Base-by-base conservation (phyloP, 371 early-diverging fungal species). In the Haplosporangium sp. region DNA sequence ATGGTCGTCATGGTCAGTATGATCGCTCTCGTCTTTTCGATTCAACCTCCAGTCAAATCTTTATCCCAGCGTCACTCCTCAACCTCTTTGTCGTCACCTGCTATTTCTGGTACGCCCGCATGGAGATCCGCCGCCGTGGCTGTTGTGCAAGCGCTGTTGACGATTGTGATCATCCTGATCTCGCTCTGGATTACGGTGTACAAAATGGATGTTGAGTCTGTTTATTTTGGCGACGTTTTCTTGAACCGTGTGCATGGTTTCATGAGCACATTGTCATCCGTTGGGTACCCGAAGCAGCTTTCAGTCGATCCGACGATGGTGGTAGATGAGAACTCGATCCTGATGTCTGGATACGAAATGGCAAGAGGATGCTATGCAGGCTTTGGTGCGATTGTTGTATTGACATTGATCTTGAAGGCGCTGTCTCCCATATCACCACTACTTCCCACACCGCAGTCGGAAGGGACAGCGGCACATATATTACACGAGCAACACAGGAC, bases 331-430 rank as follows among this genome's bases (percentile, higher is more conserved):
- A 9, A 5, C 5, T 11, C 45, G 45, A 20, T 69, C 23, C 14
- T 45, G 16, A 50, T 68, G 37, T 72, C 79, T 8, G 79, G 79
- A 16, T 68, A 61, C 10, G 79, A 64, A 18, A 67, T 79, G 55
- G 79, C 79, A 0, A 53, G 79, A 21, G 65, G 79, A 8, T 72
- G 79, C 52, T 79, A 79, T 50, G 46, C 64, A 21, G 73, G 55
- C 5, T 43, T 79, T 11, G 71, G 59, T 5, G 55, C 60, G 6
- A 55, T 72, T 13, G 13, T 65, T 0, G 6, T 70, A 1, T 16
- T 76, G 37, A 83, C 67, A 74, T 82, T 73, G 54, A 67, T 18
- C 73, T 62, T 51, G 68, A 86, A 51, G 68, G 74, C 16, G 52
- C 81, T 23, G 68, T 77, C 41, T 9, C 16, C 56, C 16, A 14